Conservation (phyloP, 331 rosid genomes). For the Spiraea crenata region DNA sequence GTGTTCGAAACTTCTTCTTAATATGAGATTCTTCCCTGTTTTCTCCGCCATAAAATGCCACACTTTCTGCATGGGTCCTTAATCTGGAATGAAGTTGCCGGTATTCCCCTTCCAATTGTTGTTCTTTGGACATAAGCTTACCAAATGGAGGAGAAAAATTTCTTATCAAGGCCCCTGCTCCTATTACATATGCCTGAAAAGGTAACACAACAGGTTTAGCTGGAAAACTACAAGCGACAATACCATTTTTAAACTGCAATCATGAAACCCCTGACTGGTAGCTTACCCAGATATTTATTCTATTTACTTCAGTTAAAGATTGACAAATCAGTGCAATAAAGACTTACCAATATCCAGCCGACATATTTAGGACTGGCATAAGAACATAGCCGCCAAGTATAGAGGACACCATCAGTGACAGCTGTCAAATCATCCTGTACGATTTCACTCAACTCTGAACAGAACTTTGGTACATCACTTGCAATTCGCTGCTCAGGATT, state of each 20-base stretch:
- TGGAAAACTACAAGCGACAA: slow-evolving; percentile 19
- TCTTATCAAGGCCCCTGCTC: slow-evolving; percentile 78
- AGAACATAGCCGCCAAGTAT: slow-evolving; percentile 95
- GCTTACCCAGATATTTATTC: neutral
- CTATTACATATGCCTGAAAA: slow-evolving; percentile 87
- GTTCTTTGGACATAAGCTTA: slow-evolving; percentile 84
- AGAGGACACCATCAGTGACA: slow-evolving; percentile 83
- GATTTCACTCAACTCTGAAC: slow-evolving; percentile 95
- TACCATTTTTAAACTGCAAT: slow-evolving; percentile 19
- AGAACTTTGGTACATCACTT: slow-evolving; percentile 93
- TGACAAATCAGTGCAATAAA: slow-evolving; percentile 21
- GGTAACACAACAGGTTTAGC: slow-evolving; percentile 29
- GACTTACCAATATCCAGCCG: slow-evolving; percentile 90
- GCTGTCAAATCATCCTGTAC: slow-evolving; percentile 96
- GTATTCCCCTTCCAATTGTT: slow-evolving; percentile 97
- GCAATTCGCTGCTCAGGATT: slow-evolving; percentile 98
- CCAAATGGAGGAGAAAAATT: slow-evolving; percentile 97
- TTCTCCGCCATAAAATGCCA: slow-evolving; percentile 97
- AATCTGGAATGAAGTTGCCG: slow-evolving; percentile 94
- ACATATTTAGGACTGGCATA: slow-evolving; percentile 99
- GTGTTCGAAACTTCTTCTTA: slow-evolving; percentile 67
- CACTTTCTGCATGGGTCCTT: slow-evolving; percentile 94
- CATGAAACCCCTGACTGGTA: no score
- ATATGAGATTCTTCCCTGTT: slow-evolving; percentile 85
- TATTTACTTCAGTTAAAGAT: slow-evolving; percentile 4